These are phyloP conservation scores for Talaromyces marneffei DNA, from an alignment of 2,329 filamentous ascomycete genomes.

Conservation along the genomic window DNA sequence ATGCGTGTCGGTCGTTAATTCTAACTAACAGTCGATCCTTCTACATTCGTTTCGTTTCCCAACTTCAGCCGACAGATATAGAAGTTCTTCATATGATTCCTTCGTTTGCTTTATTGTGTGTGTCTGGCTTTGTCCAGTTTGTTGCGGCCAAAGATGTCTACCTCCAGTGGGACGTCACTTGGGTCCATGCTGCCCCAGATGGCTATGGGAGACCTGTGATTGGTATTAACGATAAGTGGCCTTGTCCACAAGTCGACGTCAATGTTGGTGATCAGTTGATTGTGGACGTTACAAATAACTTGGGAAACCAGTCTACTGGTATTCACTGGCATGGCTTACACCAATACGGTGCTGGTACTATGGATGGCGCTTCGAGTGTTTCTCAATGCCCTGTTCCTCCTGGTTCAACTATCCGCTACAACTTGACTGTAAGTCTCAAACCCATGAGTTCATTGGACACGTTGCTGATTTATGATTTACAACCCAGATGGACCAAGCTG, in stretches of 20 bases:
- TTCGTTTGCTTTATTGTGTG: neutral
- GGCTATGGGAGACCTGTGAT: conserved; percentile 60
- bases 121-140: conserved; percentile 12
- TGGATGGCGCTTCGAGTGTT: conserved; percentile 64
- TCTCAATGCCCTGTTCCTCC: conserved; percentile 64
- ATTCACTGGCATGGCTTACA: conserved; percentile 64
- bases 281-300: conserved; percentile 35
- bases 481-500: conserved; percentile 54
- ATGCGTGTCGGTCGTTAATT: conserved; percentile 1
- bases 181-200: conserved; percentile 69
- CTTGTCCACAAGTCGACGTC: conserved; percentile 54
- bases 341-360: conserved; percentile 60
- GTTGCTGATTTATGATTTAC: neutral
- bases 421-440: conserved; percentile 48
- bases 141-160: conserved; percentile 32
- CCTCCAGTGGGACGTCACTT: conserved; percentile 62
- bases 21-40: conserved; percentile 13
- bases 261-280: conserved; percentile 33
- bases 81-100: conserved; percentile 2
- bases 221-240: conserved; percentile 73
- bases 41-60: neutral
- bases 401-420: conserved; percentile 61
- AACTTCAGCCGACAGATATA: neutral
- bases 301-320: conserved; percentile 35
- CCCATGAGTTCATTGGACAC: neutral